Base-by-base conservation (phyloP, 805 yeast species). In the Candida qinlingensis region DNA sequence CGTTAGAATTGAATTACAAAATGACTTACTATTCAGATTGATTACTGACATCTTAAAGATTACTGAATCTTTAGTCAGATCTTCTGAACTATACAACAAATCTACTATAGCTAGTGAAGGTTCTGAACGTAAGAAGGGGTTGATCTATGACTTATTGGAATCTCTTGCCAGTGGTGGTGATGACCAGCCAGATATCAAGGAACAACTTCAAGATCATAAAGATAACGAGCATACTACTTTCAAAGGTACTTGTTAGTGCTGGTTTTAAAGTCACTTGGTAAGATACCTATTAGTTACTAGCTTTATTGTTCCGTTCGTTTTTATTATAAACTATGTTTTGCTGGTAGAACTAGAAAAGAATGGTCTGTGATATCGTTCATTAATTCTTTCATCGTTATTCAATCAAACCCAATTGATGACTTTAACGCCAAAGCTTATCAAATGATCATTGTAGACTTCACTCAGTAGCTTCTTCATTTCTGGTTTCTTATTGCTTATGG, bases 1-100 rank as follows among this genome's bases (percentile, higher is more conserved):
- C 11, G 89, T 87, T 46, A 78, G 95, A 59, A 77, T 76, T 55
- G 81, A 84, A 47, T 70, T 90, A 63, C 75, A 85, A 70, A 74
- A 63, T 31, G 80, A 75, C 50, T 69, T 87, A 53, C 66, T 86
- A 33, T 84, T 80, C 55, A 75, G 80, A 60, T 69, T 85, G 58
- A 77, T 85, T 80, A 72, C 70, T 50, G 90, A 81, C 58, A 75
- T 81, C 39, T 71, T 78, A 44, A 72, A 72, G 42, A 69, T 74
- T 37, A 70, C 76, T 33, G 82, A 83, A 60, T 65, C 77, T 30
- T 72, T 85, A 55, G 69, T 76, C 49, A 67, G 68, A 42, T 69
- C 86, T 3, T 70, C 73, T 38, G 73, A 72, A 37, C 29, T 55
- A 8, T 63, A 63, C 41, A 44, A 48, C 8, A 38, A 49, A 45